Percentiles rank a stretch among this genome's conserved stretches.
Evolutionary conservation across 129 eudicot species (phyloP).

Genomic region (Heracleum sosnowskyi): DNA sequence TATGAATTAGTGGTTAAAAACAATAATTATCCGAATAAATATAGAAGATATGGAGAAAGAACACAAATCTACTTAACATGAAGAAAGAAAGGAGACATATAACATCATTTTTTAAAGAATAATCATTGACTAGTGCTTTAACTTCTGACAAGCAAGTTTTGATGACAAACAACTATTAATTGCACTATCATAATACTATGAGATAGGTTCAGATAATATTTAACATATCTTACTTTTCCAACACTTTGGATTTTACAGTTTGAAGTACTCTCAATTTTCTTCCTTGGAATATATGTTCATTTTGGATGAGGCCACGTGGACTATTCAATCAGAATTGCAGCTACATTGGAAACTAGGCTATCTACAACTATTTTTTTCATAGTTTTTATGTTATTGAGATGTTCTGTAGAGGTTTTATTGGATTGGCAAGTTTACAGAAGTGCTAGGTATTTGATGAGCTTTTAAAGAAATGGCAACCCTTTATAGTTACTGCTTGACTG

Average conservation of each 20-base stretch:
- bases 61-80: constrained; percentile 1
- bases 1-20: constrained; percentile 1
- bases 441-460: background rate
- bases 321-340: background rate
- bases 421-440: background rate
- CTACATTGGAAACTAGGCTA: background rate
- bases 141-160: background rate
- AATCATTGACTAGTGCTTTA: background rate
- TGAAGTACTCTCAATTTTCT: background rate
- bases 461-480: background rate
- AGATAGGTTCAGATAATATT: too few species aligned
- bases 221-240: too few species aligned
- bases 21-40: background rate
- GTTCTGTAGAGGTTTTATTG: background rate
- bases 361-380: background rate
- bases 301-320: background rate
- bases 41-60: background rate
- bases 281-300: background rate
- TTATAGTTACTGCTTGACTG: background rate
- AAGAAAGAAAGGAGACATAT: background rate
- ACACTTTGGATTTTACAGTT: background rate
- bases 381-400: background rate
- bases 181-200: background rate
- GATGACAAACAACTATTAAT: background rate
- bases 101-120: background rate